These are phyloP conservation scores for Chlamydomonas incerta DNA, from an alignment of 139 green algal genomes.

Conservation along the genomic window DNA sequence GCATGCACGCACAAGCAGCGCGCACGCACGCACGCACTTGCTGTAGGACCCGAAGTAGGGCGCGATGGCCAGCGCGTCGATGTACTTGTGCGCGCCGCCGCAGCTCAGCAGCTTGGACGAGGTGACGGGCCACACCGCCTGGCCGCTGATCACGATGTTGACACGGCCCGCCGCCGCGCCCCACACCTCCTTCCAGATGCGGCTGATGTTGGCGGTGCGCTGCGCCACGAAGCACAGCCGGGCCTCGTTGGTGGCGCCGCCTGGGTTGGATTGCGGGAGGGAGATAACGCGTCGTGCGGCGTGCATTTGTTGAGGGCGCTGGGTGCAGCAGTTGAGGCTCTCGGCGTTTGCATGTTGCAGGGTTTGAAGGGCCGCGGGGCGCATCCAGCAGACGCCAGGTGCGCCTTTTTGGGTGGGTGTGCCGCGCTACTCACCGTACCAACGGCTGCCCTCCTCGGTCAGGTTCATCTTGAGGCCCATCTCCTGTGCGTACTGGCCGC, in stretches of 20 bases:
- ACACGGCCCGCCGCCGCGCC: neutral
- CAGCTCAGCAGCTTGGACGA: slow-evolving; percentile 40
- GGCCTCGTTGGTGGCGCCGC: slow-evolving; percentile 37
- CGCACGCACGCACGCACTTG: neutral
- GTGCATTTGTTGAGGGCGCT: no score
- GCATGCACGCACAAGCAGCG: no score
- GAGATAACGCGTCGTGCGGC: no score
- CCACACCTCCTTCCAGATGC: slow-evolving; percentile 43
- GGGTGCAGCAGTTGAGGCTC: no score
- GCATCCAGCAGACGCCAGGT: no score
- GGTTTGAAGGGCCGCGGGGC: no score
- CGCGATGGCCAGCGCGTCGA: slow-evolving; percentile 47
- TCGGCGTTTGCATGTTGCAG: no score
- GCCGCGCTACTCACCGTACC: slow-evolving; percentile 37
- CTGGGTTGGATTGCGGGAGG: no score
- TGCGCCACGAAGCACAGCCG: slow-evolving; percentile 41
- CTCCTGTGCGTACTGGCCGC: slow-evolving; percentile 41
- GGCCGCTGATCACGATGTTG: slow-evolving; percentile 32
- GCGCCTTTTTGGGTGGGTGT: no score
- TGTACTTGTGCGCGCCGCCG: slow-evolving; percentile 3
- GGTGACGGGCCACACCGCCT: slow-evolving; percentile 46
- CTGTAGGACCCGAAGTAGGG: slow-evolving; percentile 48
- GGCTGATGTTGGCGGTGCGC: slow-evolving; percentile 44
- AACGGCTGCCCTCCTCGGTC: slow-evolving; percentile 21
- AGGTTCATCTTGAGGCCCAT: slow-evolving; percentile 29